A percentile compares a stretch with the other conserved stretches of the same genome.
phyloP scores from a whole-genome alignment of 2,329 filamentous ascomycete genomes.

The Anisogramma anomala region DNA sequence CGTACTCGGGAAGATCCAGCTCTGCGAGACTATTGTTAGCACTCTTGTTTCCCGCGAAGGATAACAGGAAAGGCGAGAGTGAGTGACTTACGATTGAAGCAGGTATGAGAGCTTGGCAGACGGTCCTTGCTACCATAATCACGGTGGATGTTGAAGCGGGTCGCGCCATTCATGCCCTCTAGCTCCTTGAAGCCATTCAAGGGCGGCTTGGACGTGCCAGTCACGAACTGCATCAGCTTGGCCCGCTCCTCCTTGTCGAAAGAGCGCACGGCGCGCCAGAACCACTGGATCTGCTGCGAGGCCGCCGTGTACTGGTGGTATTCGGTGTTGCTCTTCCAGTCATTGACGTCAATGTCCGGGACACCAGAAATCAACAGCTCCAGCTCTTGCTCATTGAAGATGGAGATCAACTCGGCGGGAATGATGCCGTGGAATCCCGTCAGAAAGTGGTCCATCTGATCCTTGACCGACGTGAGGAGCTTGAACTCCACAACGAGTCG shows the following conservation, averaged over 20 bases:
- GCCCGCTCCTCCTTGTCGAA: conserved; percentile 99
- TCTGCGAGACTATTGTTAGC: conserved; percentile 40
- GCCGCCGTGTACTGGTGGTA: conserved; percentile 96
- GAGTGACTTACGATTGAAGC: conserved; percentile 88
- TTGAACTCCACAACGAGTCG: conserved; percentile 90
- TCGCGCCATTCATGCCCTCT: conserved; percentile 98
- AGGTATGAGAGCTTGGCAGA: conserved; percentile 91
- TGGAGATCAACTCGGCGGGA: conserved; percentile 81
- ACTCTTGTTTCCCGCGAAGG: background rate
- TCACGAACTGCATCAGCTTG: conserved; percentile 95
- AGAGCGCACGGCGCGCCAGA: conserved; percentile 93
- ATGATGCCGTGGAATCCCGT: conserved; percentile 98
- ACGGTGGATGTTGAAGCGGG: conserved; percentile 95
- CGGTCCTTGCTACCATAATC: conserved; percentile 96
- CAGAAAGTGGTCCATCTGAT: conserved; percentile 88
- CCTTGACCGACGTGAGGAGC: conserved; percentile 80
- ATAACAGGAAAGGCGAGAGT: background rate
- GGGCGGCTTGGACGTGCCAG: conserved; percentile 94
- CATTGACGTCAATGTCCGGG: conserved; percentile 93
- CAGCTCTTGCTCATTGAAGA: conserved; percentile 97
- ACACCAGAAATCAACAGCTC: conserved; percentile 93
- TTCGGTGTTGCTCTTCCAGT: conserved; percentile 98
- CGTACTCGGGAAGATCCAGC: conserved; percentile 95
- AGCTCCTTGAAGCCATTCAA: conserved; percentile 98
- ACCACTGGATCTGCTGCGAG: conserved; percentile 97